These are phyloP conservation scores for Hypoxylon lenormandii DNA, from an alignment of 495 filamentous ascomycete genomes.

Conservation along the genomic window DNA sequence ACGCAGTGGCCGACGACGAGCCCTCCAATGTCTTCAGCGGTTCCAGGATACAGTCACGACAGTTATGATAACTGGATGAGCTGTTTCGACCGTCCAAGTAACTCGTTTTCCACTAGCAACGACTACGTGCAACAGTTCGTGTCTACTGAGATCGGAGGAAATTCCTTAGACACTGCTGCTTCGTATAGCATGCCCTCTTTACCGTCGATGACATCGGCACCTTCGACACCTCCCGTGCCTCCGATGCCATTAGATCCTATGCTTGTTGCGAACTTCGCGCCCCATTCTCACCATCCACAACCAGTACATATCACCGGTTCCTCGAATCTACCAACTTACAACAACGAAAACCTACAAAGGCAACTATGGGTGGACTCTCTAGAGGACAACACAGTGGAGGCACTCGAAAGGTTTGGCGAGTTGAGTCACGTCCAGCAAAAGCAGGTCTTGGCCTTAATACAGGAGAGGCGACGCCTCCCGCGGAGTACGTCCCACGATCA, in stretches of 20 bases:
- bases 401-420: slow-evolving; percentile 43
- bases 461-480: slow-evolving; percentile 39
- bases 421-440: slow-evolving; percentile 45
- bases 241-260: slow-evolving; percentile 40
- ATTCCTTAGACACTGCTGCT: slow-evolving; percentile 24
- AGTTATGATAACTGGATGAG: slow-evolving; percentile 40
- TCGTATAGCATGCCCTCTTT: slow-evolving; percentile 32
- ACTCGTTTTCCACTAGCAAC: slow-evolving; percentile 21
- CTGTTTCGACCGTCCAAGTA: slow-evolving; percentile 23
- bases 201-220: slow-evolving; percentile 37
- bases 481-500: slow-evolving; percentile 25
- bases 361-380: slow-evolving; percentile 40
- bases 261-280: slow-evolving; percentile 28
- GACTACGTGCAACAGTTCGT: slow-evolving; percentile 34
- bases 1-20: slow-evolving; percentile 27
- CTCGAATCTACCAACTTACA: slow-evolving; percentile 6
- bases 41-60: slow-evolving; percentile 30
- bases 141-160: slow-evolving; percentile 17
- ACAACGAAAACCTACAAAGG: slow-evolving; percentile 28
- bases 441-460: slow-evolving; percentile 41
- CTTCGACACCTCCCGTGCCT: slow-evolving; percentile 41
- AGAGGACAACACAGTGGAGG: slow-evolving; percentile 39
- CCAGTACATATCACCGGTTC: slow-evolving; percentile 11
- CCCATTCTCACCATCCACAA: slow-evolving; percentile 24
- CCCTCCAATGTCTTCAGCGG: slow-evolving; percentile 35